Percentiles rank a stretch among this genome's conserved stretches.
These are phyloP conservation scores for Puccinia polysora DNA, from an alignment of 1,284 basidiomycete genomes.

Conservation along the genomic window DNA sequence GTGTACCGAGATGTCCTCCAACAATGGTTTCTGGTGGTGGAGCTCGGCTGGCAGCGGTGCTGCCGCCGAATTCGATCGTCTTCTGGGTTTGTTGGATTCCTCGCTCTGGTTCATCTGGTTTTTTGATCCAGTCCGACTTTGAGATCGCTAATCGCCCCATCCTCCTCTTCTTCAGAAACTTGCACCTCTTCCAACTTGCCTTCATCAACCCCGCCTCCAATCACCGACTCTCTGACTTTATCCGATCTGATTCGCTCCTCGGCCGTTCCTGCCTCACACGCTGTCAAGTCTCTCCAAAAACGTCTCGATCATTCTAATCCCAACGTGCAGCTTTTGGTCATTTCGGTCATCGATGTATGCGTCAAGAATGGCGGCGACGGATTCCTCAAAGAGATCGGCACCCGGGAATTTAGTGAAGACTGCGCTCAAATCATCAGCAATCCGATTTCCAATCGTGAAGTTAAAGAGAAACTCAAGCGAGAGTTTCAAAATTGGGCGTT, in stretches of 20 bases:
- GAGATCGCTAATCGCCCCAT: neutral
- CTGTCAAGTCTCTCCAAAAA: constrained; percentile 81
- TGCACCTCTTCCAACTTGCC: constrained; percentile 41
- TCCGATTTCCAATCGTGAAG: constrained; percentile 65
- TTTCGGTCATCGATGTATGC: constrained; percentile 82
- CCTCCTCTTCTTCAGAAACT: constrained; percentile 4
- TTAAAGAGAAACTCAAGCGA: constrained; percentile 73
- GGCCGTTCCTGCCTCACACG: constrained; percentile 74
- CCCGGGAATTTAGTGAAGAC: constrained; percentile 88
- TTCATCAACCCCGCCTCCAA: constrained; percentile 37
- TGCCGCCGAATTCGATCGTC: constrained; percentile 37
- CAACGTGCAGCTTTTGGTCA: constrained; percentile 82
- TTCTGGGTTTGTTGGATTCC: constrained; percentile 20
- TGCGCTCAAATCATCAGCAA: constrained; percentile 67
- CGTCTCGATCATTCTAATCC: constrained; percentile 90
- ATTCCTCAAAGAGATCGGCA: constrained; percentile 76
- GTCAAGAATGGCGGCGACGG: constrained; percentile 97
- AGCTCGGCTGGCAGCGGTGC: constrained; percentile 10
- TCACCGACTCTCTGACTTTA: constrained; percentile 31
- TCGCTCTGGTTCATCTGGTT: neutral
- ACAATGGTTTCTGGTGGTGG: constrained; percentile 38
- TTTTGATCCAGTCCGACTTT: neutral
- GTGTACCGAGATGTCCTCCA: constrained; percentile 21
- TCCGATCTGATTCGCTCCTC: constrained; percentile 71
- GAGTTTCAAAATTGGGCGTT: constrained; percentile 88